Base-by-base conservation (phyloP, 1,284 basidiomycete species). In the Omphalotus olearius region DNA sequence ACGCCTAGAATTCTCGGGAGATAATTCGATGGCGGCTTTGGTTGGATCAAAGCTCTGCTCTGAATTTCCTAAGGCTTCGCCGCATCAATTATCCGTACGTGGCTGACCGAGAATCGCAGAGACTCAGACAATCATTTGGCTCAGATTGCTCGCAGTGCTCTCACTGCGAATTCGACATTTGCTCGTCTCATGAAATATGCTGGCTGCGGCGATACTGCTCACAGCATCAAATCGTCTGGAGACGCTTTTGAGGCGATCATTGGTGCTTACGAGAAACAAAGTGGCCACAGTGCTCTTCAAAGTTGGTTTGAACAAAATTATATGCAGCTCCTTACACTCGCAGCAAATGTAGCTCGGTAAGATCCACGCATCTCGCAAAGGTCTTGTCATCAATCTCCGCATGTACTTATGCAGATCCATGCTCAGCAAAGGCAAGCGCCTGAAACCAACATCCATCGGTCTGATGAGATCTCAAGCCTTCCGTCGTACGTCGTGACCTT, bases 181-280 rank as follows among this genome's bases (percentile, higher is more conserved):
- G 61, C 63, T 20, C 61, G 62, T 33, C 49, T 67, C 7, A 64
- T 66, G 64, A 39, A 50, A 14, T 63, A 59, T 46, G 42, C 60
- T 25, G 64, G 63, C 3, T 51, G 56, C 28, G 47, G 51, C 45
- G 42, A 54, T 26, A n/a, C 50, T n/a, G 45, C 36, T 6, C 49
- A 57, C 11, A 42, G 36, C 13, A 53, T 60, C 0, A 67, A 64
- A 52, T 52, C 53, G 13, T 56, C 57, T 39, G 65, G 60, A 6
- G 65, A 65, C 52, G 61, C 61, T 2, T 64, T 65, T 54, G 64
- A 65, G 50, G 55, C 60, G 9, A 60, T 64, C 38, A 55, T 65
- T 10, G 64, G 60, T 17, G 57, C 56, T 7, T 62, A 57, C 49
- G 53, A 62, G 36, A 49, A 50, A 25, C 62, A 64, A 50, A 36